Evolutionary conservation across 352 stramenopile genomes (phyloP), one percentile per base, ranked within the genome.

Genomic region (Elongisporangium prolatum): DNA sequence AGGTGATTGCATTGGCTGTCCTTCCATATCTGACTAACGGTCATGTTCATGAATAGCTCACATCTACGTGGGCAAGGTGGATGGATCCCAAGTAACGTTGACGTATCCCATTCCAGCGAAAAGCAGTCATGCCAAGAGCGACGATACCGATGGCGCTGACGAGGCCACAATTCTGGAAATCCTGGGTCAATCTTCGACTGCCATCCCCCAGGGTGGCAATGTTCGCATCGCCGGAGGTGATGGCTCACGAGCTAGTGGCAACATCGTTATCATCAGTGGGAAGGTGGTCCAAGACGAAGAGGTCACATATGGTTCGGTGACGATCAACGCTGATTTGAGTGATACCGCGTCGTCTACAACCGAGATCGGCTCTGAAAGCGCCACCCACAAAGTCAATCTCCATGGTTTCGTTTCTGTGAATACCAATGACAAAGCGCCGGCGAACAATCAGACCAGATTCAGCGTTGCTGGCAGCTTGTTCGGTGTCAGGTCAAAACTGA

Each of bases 361-460:
- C 0, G 75, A 84, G 53, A 88, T 91, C 37, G 81, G 81, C 34
- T 81, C 73, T 4, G 69, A 86, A 21, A 72, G 77, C 25, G 50
- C 56, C 17, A 71, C 62, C 0, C 81, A 91, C 47, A 22, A 65
- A n/a, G 79, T 91, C 6, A 72, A 72, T 2, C 54, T 91, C 44
- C 68, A 88, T 22, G 81, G 81, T 0, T 47, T 78, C 18, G 68
- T 93, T 5, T 62, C 68, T 0, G 72, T 93, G 48, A 93, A 91
- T 48, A 56, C 59, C 16, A 72, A 79, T 20, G 49, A 55, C 37
- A 60, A 56, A 21, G 63, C 68, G 10, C 60, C 48, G 14, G 62
- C 67, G 8, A 72, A 83, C 24, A 77, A 80, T 50, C 60, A 55
- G 6, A 88, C 73, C 11, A 58, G 64, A n/a, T 57, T 89, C 9